A percentile compares a stretch with the other conserved stretches of the same genome.
Evolutionary conservation across 257 asterid species (phyloP).

Genomic region (Fraxinus quadrangulata): DNA sequence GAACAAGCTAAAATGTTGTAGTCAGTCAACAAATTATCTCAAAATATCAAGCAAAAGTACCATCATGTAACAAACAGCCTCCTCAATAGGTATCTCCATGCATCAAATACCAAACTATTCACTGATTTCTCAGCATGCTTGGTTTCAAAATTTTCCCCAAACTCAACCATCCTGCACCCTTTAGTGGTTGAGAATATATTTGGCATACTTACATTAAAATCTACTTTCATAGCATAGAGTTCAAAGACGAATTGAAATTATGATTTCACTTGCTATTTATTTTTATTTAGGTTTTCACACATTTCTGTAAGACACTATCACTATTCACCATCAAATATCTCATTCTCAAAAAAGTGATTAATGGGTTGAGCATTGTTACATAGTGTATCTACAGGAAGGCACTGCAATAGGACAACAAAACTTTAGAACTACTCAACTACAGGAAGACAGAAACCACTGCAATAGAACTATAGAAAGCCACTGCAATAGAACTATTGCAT

Average conservation of each 20-base stretch:
- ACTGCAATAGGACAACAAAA: too few species aligned
- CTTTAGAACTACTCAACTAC: too few species aligned
- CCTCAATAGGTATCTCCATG: neutral
- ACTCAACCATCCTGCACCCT: slow-evolving; percentile 4
- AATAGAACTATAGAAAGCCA: too few species aligned
- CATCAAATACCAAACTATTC: neutral
- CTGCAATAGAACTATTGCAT: too few species aligned
- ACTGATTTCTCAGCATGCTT: neutral
- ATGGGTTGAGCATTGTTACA: too few species aligned
- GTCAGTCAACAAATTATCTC: neutral
- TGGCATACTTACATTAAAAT: neutral
- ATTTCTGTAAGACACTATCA: too few species aligned
- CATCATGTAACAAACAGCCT: neutral
- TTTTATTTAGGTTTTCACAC: too few species aligned
- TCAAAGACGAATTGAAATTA: neutral
- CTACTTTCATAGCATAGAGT: neutral
- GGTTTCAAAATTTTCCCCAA: neutral
- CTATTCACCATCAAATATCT: too few species aligned
- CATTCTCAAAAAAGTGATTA: too few species aligned
- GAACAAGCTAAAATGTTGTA: neutral
- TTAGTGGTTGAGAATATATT: neutral
- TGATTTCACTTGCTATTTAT: neutral
- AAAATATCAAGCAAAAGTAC: neutral
- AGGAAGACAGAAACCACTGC: too few species aligned
- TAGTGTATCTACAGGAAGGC: too few species aligned